Base-by-base conservation (phyloP, 176 grass and related monocot species). In the Oryza nivara region DNA sequence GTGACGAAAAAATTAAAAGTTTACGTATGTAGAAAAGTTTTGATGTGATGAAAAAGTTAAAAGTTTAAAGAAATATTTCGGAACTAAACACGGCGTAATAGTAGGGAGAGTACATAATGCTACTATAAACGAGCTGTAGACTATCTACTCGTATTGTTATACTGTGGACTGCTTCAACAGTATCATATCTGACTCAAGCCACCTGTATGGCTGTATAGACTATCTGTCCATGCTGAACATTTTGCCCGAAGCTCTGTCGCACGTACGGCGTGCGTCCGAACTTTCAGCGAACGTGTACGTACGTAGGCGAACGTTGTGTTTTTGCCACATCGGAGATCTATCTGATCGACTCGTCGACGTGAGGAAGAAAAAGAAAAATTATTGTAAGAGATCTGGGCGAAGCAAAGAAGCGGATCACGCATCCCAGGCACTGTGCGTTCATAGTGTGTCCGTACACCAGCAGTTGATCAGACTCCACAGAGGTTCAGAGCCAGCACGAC, bases 281-380 rank as follows among this genome's bases (percentile, higher is more conserved):
- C 45, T 78, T 88, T 66, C 65, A 46, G 46, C 34, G 4, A 3
- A 5, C 22, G 52, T 68, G 74, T 54, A 72, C 66, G 19, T 41
- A 63, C 58, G 54, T 58, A 58, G 0, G 17, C 52, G 54, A 30
- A 11, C 70, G 2, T 85, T 40, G 65, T 43, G 75, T 70, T 75
- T 75, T 88, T 85, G 38, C 76, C 70, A 41, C 38, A 70, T 85
- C 68, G 19, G 68, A 70, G 30, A 12, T 26, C 73, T n/a, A 61
- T 63, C 58, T 63, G 58, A 63, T 63, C 17, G 54, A 20, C 58
- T 83, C 65, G 10, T 58, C 25, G 17, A 17, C 9, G 58, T 26
- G 69, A 51, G 9, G 43, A 44, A 44, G 43, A 44, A 44, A 44
- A 44, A 32, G 2, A 43, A 44, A 10, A 10, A 44, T 9, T 44